Evolutionary conservation across 2,329 filamentous ascomycete species (phyloP).

Genomic region (Claviceps humidiphila): DNA sequence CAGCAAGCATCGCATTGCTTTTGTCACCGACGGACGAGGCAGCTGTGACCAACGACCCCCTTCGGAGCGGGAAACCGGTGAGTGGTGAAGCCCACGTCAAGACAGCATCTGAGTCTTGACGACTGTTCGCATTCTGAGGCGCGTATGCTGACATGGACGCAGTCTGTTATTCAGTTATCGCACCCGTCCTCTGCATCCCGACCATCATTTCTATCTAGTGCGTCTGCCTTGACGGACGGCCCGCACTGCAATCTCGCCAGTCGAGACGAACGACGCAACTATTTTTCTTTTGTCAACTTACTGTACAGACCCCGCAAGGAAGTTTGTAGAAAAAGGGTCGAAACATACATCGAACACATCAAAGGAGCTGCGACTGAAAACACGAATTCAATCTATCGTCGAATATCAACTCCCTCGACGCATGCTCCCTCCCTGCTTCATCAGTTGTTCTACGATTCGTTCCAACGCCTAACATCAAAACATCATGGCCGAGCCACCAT

Average conservation of each 20-base stretch:
- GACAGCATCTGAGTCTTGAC: not conserved
- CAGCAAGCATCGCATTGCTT: not conserved
- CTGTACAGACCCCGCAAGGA: not conserved
- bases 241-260: not conserved
- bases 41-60: not conserved
- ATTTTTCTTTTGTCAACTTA: constrained; percentile 4
- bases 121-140: not conserved
- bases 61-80: not conserved
- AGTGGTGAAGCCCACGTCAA: not conserved
- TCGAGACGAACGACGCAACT: not conserved
- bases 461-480: not conserved
- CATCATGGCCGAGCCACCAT: constrained; percentile 45
- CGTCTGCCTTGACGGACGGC: not conserved
- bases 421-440: not conserved
- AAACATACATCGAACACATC: not conserved
- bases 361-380: not conserved
- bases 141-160: not conserved
- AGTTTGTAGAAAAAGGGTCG: not conserved
- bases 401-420: not conserved
- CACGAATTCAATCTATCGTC: not conserved
- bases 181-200: not conserved
- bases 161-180: not conserved
- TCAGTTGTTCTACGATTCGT: not conserved
- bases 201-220: not conserved
- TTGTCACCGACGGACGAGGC: not conserved